Conservation (phyloP, 202 grass and related monocot species). For the Sporobolus alterniflorus region DNA sequence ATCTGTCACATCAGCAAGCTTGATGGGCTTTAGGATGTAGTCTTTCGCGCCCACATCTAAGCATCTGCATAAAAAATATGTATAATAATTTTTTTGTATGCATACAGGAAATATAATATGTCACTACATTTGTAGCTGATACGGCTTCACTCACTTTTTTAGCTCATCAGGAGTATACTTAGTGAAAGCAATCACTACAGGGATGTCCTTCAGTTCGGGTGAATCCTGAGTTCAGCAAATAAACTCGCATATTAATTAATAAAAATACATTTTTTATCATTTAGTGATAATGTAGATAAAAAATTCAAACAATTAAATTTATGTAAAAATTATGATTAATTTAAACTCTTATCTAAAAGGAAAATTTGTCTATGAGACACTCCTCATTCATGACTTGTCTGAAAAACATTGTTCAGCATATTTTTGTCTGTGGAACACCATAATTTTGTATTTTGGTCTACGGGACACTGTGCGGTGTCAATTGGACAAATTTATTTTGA, state of each 20-base stretch:
- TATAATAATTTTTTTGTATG: too few species aligned
- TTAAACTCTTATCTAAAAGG: not conserved
- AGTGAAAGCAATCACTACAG: constrained; percentile 1
- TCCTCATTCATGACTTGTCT: too few species aligned
- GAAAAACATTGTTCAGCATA: too few species aligned
- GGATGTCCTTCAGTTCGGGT: not conserved
- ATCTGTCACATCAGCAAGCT: too few species aligned
- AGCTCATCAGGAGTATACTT: constrained; percentile 5
- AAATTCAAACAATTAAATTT: not conserved
- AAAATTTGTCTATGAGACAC: too few species aligned
- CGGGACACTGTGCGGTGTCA: too few species aligned
- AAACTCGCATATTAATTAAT: not conserved
- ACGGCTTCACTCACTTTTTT: not conserved
- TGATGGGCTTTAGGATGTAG: not conserved
- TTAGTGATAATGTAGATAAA: not conserved
- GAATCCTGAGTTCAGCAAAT: not conserved
- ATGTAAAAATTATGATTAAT: not conserved
- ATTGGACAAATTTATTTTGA: too few species aligned
- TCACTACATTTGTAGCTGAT: not conserved
- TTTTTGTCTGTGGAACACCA: too few species aligned
- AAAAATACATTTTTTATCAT: not conserved
- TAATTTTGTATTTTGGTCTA: too few species aligned
- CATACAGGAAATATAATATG: too few species aligned
- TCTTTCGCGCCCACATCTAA: constrained; percentile 7
- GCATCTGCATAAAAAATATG: not conserved